phyloP scores from a whole-genome alignment of 768 basidiomycete species.

The Rubroboletus pulcherrimus region DNA sequence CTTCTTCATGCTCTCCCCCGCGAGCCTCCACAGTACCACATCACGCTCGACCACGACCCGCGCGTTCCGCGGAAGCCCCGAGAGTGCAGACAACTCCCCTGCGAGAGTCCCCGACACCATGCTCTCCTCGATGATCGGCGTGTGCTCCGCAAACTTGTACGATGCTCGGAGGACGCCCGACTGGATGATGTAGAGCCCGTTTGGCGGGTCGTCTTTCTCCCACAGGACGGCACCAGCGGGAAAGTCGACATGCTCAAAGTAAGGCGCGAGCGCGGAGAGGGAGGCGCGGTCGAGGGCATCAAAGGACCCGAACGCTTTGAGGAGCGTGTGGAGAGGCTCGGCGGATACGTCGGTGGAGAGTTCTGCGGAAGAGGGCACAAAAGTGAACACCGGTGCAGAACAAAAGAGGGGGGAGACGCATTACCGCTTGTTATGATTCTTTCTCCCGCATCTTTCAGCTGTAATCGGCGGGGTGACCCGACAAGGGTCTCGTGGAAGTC shows the following conservation, averaged over 20 bases:
- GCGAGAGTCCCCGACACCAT: slow-evolving; percentile 94
- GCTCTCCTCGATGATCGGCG: slow-evolving; percentile 71
- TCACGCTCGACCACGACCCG: slow-evolving; percentile 79
- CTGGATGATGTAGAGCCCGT: slow-evolving; percentile 88
- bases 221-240: slow-evolving; percentile 65
- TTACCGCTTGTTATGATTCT: slow-evolving; percentile 63
- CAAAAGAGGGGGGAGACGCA: slow-evolving; percentile 1
- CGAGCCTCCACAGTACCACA: slow-evolving; percentile 80
- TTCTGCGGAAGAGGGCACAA: slow-evolving; percentile 2
- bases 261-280: slow-evolving; percentile 62
- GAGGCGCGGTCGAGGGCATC: slow-evolving; percentile 51
- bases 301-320: slow-evolving; percentile 78
- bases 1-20: slow-evolving; percentile 48
- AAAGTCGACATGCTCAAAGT: slow-evolving; percentile 63
- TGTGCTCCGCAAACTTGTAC: slow-evolving; percentile 73
- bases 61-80: slow-evolving; percentile 77
- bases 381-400: neutral
- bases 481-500: slow-evolving; percentile 39
- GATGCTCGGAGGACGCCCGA: slow-evolving; percentile 80
- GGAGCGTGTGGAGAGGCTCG: slow-evolving; percentile 73
- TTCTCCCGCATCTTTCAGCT: slow-evolving; percentile 68
- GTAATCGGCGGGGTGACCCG: slow-evolving; percentile 64
- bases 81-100: slow-evolving; percentile 84
- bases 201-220: slow-evolving; percentile 69
- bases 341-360: slow-evolving; percentile 32